phyloP scores from a whole-genome alignment of 352 stramenopile species.

The Albugo candida region DNA sequence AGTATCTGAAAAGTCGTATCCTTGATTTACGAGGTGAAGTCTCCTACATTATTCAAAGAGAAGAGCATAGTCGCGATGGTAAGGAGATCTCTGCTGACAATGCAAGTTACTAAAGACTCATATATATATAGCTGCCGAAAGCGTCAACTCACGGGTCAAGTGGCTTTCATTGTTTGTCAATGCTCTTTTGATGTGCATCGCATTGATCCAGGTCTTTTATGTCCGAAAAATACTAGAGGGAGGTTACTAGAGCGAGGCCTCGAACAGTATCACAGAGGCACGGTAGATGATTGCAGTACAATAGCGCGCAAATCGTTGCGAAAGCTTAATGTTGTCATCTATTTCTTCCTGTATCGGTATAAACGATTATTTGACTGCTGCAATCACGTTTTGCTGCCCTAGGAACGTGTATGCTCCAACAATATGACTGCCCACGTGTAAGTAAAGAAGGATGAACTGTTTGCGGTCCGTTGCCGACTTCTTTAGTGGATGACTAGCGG shows the following conservation, averaged over 20 bases:
- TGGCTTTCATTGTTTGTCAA: constrained; percentile 69
- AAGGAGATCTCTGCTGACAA: constrained; percentile 1
- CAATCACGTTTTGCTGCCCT: too few species aligned
- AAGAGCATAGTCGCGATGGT: constrained; percentile 57
- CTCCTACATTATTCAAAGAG: constrained; percentile 58
- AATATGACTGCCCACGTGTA: too few species aligned
- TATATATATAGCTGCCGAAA: constrained; percentile 34
- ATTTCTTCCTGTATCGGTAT: too few species aligned
- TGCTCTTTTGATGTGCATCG: constrained; percentile 52
- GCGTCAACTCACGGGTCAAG: constrained; percentile 59
- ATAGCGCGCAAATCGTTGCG: background rate
- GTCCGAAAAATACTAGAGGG: constrained; percentile 64
- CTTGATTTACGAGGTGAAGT: constrained; percentile 62
- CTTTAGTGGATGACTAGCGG: too few species aligned
- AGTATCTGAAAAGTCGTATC: constrained; percentile 8
- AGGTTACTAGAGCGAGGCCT: constrained; percentile 24
- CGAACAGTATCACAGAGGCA: background rate
- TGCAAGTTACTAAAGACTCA: background rate
- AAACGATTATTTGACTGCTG: background rate
- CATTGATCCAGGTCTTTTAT: constrained; percentile 64
- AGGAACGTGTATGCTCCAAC: too few species aligned
- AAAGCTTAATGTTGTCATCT: background rate
- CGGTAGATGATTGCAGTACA: background rate
- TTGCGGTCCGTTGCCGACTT: too few species aligned
- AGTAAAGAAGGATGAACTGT: too few species aligned